Evolutionary conservation across 371 early-diverging fungal species (phyloP).

Genomic region (Mucor indicus): DNA sequence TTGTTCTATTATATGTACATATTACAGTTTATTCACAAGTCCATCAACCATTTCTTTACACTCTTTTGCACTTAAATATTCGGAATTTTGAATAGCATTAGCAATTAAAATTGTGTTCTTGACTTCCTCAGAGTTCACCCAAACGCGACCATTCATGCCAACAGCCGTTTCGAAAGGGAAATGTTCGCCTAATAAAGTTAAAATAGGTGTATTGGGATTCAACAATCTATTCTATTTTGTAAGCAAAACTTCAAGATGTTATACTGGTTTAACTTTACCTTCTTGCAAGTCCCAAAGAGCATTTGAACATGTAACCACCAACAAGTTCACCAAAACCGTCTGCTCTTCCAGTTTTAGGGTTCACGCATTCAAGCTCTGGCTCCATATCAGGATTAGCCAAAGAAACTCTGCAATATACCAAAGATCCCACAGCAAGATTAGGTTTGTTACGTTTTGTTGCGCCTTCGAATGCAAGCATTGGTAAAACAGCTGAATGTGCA

Average conservation of each 20-base stretch:
- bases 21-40: slow-evolving; percentile 17
- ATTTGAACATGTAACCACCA: slow-evolving; percentile 66
- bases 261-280: slow-evolving; percentile 41
- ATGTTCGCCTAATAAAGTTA: slow-evolving; percentile 63
- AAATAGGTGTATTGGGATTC: slow-evolving; percentile 66
- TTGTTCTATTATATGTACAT: background rate
- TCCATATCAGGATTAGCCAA: slow-evolving; percentile 95
- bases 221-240: no score
- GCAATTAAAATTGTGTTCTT: slow-evolving; percentile 62
- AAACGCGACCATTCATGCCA: slow-evolving; percentile 93
- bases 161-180: slow-evolving; percentile 87
- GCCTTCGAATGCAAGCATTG: slow-evolving; percentile 89
- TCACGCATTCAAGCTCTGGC: slow-evolving; percentile 90
- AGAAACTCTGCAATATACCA: slow-evolving; percentile 83
- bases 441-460: slow-evolving; percentile 92
- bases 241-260: background rate
- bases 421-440: slow-evolving; percentile 61
- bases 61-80: slow-evolving; percentile 60
- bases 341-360: slow-evolving; percentile 67
- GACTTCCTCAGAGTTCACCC: slow-evolving; percentile 73
- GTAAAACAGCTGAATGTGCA: slow-evolving; percentile 82
- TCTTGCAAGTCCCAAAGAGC: slow-evolving; percentile 74
- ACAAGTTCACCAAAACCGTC: slow-evolving; percentile 83
- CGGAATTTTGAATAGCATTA: slow-evolving; percentile 76
- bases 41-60: slow-evolving; percentile 66